Percentiles rank a stretch among this genome's conserved stretches.
phyloP scores from a whole-genome alignment of 2,329 filamentous ascomycete genomes.

The Curvularia eragrostidis region DNA sequence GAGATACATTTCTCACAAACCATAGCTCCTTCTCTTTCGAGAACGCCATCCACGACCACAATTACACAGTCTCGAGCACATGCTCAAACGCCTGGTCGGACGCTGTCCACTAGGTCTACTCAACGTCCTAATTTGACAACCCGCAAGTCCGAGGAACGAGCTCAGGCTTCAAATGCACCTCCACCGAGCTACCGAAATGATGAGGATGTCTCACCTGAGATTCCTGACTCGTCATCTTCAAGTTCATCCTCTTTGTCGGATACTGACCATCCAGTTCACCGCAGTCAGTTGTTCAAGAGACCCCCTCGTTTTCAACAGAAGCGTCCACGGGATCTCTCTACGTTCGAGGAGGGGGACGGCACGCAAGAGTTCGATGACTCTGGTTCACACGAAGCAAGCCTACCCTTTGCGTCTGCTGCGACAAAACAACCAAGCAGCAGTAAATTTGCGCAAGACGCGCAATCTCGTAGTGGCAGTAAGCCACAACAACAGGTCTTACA shows the following conservation, averaged over 20 bases:
- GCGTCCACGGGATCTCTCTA: slow-evolving; percentile 34
- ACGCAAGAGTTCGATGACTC: slow-evolving; percentile 58
- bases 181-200: slow-evolving; percentile 19
- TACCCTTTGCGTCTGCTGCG: slow-evolving; percentile 53
- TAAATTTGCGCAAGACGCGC: slow-evolving; percentile 20
- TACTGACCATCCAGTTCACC: slow-evolving; percentile 47
- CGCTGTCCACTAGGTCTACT: slow-evolving; percentile 36
- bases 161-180: slow-evolving; percentile 11
- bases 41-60: slow-evolving; percentile 58
- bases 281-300: slow-evolving; percentile 55
- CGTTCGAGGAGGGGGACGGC: slow-evolving; percentile 40
- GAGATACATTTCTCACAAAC: slow-evolving; percentile 3
- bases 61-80: slow-evolving; percentile 52
- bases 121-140: slow-evolving; percentile 31
- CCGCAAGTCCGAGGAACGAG: slow-evolving; percentile 25
- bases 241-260: slow-evolving; percentile 47
- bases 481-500: slow-evolving; percentile 20
- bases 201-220: slow-evolving; percentile 30
- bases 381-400: slow-evolving; percentile 56
- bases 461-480: slow-evolving; percentile 8
- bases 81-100: slow-evolving; percentile 32
- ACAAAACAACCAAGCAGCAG: slow-evolving; percentile 6
- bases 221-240: slow-evolving; percentile 36
- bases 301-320: slow-evolving; percentile 48
- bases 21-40: slow-evolving; percentile 47